phyloP scores from a whole-genome alignment of 2,329 filamentous ascomycete genomes.

The Aureobasidium pullulans region DNA sequence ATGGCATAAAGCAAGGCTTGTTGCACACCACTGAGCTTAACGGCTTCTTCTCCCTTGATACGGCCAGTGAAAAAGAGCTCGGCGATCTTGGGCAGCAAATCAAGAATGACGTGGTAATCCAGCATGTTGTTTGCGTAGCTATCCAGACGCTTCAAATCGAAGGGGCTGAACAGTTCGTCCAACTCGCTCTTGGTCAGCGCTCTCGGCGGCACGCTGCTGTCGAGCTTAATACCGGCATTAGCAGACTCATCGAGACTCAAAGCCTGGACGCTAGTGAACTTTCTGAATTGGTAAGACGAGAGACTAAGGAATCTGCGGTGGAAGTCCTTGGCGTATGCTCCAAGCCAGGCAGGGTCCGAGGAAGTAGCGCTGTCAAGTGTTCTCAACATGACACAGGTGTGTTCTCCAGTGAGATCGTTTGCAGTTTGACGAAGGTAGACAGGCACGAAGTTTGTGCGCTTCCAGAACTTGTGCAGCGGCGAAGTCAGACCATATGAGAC shows the following conservation, averaged over 20 bases:
- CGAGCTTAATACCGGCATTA: constrained; percentile 57
- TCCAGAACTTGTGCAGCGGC: constrained; percentile 93
- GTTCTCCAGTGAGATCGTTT: constrained; percentile 93
- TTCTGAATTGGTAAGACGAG: constrained; percentile 84
- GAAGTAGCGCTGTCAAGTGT: constrained; percentile 55
- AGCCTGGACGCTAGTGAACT: constrained; percentile 69
- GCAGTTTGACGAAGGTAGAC: constrained; percentile 93
- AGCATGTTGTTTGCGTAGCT: constrained; percentile 95
- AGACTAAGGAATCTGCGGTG: constrained; percentile 86
- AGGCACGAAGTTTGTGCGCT: constrained; percentile 74
- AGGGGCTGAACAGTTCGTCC: constrained; percentile 73
- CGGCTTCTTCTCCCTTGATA: constrained; percentile 42
- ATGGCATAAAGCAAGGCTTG: constrained; percentile 81
- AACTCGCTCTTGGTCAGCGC: constrained; percentile 67
- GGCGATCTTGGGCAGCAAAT: constrained; percentile 78
- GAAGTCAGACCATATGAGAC: constrained; percentile 91
- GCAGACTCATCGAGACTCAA: constrained; percentile 86
- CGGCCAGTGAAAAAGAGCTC: constrained; percentile 77
- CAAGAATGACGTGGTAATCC: constrained; percentile 94
- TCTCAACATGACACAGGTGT: constrained; percentile 94
- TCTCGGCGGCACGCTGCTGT: constrained; percentile 43
- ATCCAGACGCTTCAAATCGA: constrained; percentile 89
- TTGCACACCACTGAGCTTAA: constrained; percentile 76
- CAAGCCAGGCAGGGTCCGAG: constrained; percentile 75
- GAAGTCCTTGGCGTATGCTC: constrained; percentile 87